Conservation (phyloP, 164 flowering plant genomes). For the Chimonanthus salicifolius region DNA sequence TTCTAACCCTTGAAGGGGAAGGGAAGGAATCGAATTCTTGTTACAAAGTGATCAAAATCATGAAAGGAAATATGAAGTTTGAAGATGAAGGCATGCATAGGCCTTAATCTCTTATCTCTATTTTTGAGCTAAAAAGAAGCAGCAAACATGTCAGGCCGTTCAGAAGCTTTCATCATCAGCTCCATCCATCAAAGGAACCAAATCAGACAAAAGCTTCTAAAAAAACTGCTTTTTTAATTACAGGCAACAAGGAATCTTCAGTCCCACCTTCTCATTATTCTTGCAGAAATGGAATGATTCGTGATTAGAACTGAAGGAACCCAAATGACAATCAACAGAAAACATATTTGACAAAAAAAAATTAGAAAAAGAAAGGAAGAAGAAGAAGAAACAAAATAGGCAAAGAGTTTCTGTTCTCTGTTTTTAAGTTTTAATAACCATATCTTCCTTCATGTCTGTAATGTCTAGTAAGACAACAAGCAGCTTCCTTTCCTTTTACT, state of each 20-base stretch:
- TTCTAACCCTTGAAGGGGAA: background rate
- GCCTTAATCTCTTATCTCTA: background rate
- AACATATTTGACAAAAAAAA: background rate
- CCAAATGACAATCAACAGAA: background rate
- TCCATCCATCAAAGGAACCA: slow-evolving; percentile 36
- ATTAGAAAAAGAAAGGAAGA: background rate
- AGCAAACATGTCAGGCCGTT: slow-evolving; percentile 25
- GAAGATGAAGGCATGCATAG: background rate
- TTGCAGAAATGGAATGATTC: slow-evolving; percentile 50
- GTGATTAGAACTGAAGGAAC: slow-evolving; percentile 16
- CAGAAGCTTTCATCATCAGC: slow-evolving; percentile 34
- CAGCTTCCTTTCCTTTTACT: slow-evolving; percentile 13
- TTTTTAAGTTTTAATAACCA: slow-evolving; percentile 2
- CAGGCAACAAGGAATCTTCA: slow-evolving; percentile 43
- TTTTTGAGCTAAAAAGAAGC: background rate
- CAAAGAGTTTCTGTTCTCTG: background rate
- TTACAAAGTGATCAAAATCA: slow-evolving; percentile 11
- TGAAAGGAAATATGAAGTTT: slow-evolving; percentile 5
- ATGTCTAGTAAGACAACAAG: slow-evolving; percentile 16
- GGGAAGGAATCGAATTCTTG: slow-evolving; percentile 9
- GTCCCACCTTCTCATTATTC: slow-evolving; percentile 33
- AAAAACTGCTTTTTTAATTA: slow-evolving; percentile 32
- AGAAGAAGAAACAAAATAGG: background rate
- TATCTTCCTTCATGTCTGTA: slow-evolving; percentile 13
- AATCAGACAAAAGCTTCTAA: slow-evolving; percentile 60